These are phyloP conservation scores for Kuraishia hungarica DNA, from an alignment of 805 yeast species.

Conservation along the genomic window DNA sequence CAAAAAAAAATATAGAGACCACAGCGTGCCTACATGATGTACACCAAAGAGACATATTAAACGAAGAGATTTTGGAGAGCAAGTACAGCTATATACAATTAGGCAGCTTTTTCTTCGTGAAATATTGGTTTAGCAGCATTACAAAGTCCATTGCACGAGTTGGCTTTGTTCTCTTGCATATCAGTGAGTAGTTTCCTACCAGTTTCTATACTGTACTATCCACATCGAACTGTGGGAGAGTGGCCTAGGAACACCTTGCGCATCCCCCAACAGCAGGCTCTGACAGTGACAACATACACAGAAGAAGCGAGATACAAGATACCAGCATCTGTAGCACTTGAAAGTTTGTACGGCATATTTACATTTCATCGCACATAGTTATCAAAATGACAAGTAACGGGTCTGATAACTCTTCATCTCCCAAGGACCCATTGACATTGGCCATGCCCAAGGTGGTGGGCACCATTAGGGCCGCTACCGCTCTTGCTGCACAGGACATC, in stretches of 20 bases:
- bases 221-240: too few species aligned
- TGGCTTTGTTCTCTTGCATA: too few species aligned
- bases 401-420: background rate
- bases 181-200: too few species aligned
- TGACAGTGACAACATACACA: too few species aligned
- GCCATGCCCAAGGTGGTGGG: constrained; percentile 35
- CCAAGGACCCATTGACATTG: background rate
- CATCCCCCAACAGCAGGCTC: too few species aligned
- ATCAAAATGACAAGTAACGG: background rate
- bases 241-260: too few species aligned
- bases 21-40: background rate
- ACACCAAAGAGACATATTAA: background rate
- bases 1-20: background rate
- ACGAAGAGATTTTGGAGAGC: background rate
- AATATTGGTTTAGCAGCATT: too few species aligned
- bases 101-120: too few species aligned
- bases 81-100: background rate
- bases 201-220: too few species aligned
- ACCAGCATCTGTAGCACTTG: too few species aligned
- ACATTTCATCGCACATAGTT: background rate
- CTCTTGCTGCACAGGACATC: constrained; percentile 75
- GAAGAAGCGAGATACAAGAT: too few species aligned
- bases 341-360: background rate
- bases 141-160: too few species aligned
- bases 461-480: constrained; percentile 57